These are phyloP conservation scores for Lepiota subincarnata DNA, from an alignment of 768 basidiomycete species.

Conservation along the genomic window DNA sequence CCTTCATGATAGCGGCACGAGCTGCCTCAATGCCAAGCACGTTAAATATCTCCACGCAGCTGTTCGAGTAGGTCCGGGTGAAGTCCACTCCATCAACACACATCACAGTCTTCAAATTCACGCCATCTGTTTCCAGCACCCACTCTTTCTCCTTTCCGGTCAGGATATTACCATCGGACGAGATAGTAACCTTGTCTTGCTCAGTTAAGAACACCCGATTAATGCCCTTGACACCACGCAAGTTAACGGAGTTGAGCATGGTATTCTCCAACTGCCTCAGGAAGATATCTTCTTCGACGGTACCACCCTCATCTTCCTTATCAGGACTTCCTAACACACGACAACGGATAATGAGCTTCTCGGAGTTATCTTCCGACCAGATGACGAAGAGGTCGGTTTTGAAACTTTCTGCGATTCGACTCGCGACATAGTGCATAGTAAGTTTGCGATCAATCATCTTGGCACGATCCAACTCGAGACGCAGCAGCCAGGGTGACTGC, in stretches of 20 bases:
- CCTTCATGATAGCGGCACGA: slow-evolving; percentile 89
- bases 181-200: slow-evolving; percentile 72
- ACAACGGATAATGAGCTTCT: slow-evolving; percentile 95
- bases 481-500: slow-evolving; percentile 96
- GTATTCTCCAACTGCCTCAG: slow-evolving; percentile 93
- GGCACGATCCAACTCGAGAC: slow-evolving; percentile 92
- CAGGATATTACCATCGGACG: slow-evolving; percentile 61
- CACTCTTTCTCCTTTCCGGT: slow-evolving; percentile 76
- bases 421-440: slow-evolving; percentile 91
- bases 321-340: slow-evolving; percentile 83
- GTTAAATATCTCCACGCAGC: slow-evolving; percentile 90
- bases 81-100: slow-evolving; percentile 94
- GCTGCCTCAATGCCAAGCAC: slow-evolving; percentile 97
- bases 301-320: slow-evolving; percentile 80
- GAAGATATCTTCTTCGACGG: slow-evolving; percentile 92
- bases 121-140: slow-evolving; percentile 96
- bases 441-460: slow-evolving; percentile 98
- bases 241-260: slow-evolving; percentile 91
- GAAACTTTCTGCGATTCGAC: slow-evolving; percentile 91
- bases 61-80: slow-evolving; percentile 92
- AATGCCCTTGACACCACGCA: slow-evolving; percentile 91
- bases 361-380: slow-evolving; percentile 98
- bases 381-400: slow-evolving; percentile 96
- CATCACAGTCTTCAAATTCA: slow-evolving; percentile 94
- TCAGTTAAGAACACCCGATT: slow-evolving; percentile 91